Base-by-base conservation (phyloP, 108 stramenopile genomes). In the Fragilaria crotonensis region DNA sequence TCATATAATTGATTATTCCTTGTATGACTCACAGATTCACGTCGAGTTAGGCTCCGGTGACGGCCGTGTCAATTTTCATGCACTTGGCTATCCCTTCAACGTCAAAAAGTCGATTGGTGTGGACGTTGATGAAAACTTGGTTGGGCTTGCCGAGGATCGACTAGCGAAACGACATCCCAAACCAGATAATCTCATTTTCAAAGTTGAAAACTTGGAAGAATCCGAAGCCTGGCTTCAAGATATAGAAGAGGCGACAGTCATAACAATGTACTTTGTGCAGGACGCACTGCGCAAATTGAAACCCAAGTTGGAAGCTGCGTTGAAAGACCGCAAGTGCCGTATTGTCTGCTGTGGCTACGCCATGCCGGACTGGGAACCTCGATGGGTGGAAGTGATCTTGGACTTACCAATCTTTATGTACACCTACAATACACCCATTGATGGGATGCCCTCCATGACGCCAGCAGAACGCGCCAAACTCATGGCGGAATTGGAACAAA, bases 1-100 rank as follows among this genome's bases (percentile, higher is more conserved):
- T 33, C 0, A 14, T 56, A 17, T 22, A 18, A 20, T 48, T 14
- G 25, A 14, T 45, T 59, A 45, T 5, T 18, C n/a, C 5, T 48
- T 9, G 9, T 50, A 25, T 41, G 7, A 14, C 36, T 47, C 2
- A 33, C 19, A 72, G 71, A 63, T 72, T 48, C 91, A 93, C 54
- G 83, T 75, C 11, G 91, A 93, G 56, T 54, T 93, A 7, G 91
- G 91, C 14, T 85, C 74, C 21, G 91, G 91, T n/a, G 91, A 93
- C 61, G 91, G 91, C 4, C 73, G 91, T 19, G 71, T 89, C 19
- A 86, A 85, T 59, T 89, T 89, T 64, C 71, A 68, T 59, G 84
- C 87, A 5, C 62, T 85, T 21, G 78, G 80, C 30, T 52, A 54
- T 21, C 64, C 69, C 1, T 71, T 44, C 41, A 57, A 63, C 27